These are phyloP conservation scores for Murraya koenigii DNA, from an alignment of 345 rosid species.

Conservation along the genomic window DNA sequence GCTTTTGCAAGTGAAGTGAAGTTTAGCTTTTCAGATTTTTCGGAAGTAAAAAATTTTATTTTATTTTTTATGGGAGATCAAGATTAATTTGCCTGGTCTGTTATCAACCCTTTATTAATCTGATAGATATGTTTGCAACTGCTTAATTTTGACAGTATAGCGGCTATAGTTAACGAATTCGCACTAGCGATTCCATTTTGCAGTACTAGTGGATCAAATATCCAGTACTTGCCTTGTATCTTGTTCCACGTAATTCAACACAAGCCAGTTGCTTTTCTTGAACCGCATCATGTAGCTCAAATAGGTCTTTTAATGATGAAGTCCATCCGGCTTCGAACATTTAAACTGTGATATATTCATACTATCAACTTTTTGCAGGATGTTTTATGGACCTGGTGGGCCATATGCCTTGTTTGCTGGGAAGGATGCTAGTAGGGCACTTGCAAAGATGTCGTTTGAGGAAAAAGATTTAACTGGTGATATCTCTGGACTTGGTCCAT, in stretches of 20 bases:
- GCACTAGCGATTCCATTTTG: not conserved
- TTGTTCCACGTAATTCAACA: not conserved
- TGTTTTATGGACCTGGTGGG: conserved; percentile 99
- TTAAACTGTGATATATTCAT: not conserved
- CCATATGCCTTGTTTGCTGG: conserved; percentile 97
- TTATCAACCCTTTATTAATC: not conserved
- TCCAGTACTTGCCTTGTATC: not conserved
- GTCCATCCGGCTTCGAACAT: not conserved
- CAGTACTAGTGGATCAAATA: not conserved
- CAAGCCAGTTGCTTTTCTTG: not conserved
- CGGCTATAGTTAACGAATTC: not conserved
- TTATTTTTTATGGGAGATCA: not conserved
- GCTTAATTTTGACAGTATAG: not conserved
- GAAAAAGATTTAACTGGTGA: conserved; percentile 90
- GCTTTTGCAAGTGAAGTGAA: not conserved
- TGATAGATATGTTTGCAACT: not conserved
- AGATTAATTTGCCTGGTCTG: not conserved
- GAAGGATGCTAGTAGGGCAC: conserved; percentile 96
- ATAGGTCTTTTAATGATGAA: not conserved
- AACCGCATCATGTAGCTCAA: not conserved
- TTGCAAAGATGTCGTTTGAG: conserved; percentile 99
- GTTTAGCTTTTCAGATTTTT: not conserved
- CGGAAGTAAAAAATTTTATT: no score
- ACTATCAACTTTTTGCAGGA: conserved; percentile 40
- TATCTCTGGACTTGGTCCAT: conserved; percentile 91